Percentiles rank a stretch among this genome's conserved stretches.
Evolutionary conservation across 2,329 filamentous ascomycete species (phyloP).

Genomic region (Talaromyces sp.): DNA sequence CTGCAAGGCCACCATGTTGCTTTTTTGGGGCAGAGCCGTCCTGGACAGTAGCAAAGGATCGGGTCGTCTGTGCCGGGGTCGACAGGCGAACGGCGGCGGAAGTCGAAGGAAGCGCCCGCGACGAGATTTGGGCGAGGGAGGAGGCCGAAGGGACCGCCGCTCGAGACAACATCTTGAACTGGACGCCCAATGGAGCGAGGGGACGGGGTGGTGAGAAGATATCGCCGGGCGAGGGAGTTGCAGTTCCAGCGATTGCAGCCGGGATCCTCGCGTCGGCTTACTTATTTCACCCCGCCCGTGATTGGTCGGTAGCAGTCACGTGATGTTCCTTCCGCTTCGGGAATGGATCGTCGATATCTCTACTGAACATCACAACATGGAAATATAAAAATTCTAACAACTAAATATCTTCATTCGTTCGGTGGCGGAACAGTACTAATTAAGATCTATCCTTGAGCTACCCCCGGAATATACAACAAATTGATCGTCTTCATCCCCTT

Average conservation of each 20-base stretch:
- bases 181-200: constrained; percentile 30
- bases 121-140: constrained; percentile 35
- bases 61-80: constrained; percentile 32
- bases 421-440: neutral
- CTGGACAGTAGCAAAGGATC: constrained; percentile 77
- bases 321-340: constrained; percentile 14
- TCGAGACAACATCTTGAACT: constrained; percentile 42
- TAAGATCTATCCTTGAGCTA: neutral
- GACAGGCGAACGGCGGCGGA: constrained; percentile 26
- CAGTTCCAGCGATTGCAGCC: constrained; percentile 2
- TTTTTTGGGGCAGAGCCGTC: constrained; percentile 58
- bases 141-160: constrained; percentile 41
- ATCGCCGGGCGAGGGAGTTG: constrained; percentile 5
- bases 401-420: neutral
- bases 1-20: constrained; percentile 80
- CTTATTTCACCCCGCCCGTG: constrained; percentile 29
- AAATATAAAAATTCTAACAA: neutral
- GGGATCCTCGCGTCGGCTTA: constrained; percentile 10
- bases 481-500: constrained; percentile 21
- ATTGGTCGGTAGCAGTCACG: constrained; percentile 30
- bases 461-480: constrained; percentile 32
- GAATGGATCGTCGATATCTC: neutral
- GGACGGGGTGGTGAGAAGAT: constrained; percentile 14
- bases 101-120: constrained; percentile 35
- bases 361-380: neutral